Evolutionary conservation across 2,329 filamentous ascomycete genomes (phyloP), one percentile per base, ranked within the genome.

Genomic region (Xylariomycetidae sp.): DNA sequence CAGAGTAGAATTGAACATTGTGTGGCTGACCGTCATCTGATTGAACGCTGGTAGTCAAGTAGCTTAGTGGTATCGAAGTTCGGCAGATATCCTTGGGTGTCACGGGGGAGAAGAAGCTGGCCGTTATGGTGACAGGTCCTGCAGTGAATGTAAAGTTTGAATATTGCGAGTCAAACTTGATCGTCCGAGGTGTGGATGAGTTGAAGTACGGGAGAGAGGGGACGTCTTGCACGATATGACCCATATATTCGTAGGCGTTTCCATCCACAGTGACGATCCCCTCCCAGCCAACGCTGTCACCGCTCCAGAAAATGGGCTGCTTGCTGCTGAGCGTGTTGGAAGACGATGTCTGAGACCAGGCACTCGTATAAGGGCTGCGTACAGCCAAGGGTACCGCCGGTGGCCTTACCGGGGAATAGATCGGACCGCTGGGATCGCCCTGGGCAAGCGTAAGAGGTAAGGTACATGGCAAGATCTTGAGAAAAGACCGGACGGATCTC

Each of bases 21-120:
- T 83, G 76, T 38, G 66, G 66, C 7, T 38, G 30, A 25, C 44
- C 49, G 17, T 54, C 50, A 11, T 35, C 47, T 2, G 85, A 85
- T 36, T 77, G 68, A 10, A 83, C 82, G 46, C 78, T 63, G 13
- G 89, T 69, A 2, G 75, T 82, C 37, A 92, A 51, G 55, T 94
- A 94, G 20, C 82, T 81, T 3, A 86, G 85, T 9, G 87, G 87
- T 20, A 89, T 77, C 9, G 84, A 81, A 64, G 88, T 85, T 37
- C 85, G 74, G 48, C 88, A 69, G 31, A 83, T 87, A 37, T 85
- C 88, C 3, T 81, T 84, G 2, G 85, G 84, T 1, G 83, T 88
- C 25, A 90, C 81, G 2, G 85, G 85, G 3, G 84, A 88, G 33
- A 88, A 67, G 57, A 83, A 73, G 11, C 67, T 69, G 6, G 72